Conservation (phyloP, 306 rosid genomes). For the Lablab purpureus region DNA sequence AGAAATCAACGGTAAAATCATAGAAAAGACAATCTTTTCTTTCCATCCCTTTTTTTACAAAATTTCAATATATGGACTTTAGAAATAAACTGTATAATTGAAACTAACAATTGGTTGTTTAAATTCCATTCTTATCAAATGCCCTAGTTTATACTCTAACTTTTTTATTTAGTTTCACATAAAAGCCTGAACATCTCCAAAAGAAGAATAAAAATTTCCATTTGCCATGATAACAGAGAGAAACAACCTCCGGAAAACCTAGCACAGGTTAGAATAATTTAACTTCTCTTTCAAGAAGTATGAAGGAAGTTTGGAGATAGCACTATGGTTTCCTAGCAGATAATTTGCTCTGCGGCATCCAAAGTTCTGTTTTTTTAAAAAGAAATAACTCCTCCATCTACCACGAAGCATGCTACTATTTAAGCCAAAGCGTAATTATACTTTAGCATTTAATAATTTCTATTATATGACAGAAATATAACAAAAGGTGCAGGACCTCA, state of each 20-base stretch:
- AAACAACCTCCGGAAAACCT: not conserved
- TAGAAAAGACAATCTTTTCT: not conserved
- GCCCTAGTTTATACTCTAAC: not conserved
- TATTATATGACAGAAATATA: not conserved
- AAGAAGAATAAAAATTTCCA: not conserved
- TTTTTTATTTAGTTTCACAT: not conserved
- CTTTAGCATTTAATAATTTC: not conserved
- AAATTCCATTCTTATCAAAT: no score
- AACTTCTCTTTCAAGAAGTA: not conserved
- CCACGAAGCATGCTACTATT: not conserved
- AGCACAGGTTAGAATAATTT: not conserved
- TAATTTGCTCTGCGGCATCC: not conserved
- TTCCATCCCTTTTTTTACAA: not conserved
- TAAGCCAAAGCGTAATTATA: not conserved
- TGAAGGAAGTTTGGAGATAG: not conserved
- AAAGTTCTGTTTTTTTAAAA: not conserved
- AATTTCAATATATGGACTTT: not conserved
- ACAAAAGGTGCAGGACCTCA: not conserved
- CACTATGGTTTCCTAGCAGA: not conserved
- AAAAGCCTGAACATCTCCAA: not conserved
- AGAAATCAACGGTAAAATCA: constrained; percentile 4
- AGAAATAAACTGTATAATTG: not conserved
- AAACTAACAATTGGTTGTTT: not conserved
- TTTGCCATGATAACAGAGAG: not conserved
- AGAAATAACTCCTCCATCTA: not conserved